Evolutionary conservation across 2,329 filamentous ascomycete species (phyloP), one percentile per base, ranked within the genome.

Genomic region (Tolypocladium pustulatum): DNA sequence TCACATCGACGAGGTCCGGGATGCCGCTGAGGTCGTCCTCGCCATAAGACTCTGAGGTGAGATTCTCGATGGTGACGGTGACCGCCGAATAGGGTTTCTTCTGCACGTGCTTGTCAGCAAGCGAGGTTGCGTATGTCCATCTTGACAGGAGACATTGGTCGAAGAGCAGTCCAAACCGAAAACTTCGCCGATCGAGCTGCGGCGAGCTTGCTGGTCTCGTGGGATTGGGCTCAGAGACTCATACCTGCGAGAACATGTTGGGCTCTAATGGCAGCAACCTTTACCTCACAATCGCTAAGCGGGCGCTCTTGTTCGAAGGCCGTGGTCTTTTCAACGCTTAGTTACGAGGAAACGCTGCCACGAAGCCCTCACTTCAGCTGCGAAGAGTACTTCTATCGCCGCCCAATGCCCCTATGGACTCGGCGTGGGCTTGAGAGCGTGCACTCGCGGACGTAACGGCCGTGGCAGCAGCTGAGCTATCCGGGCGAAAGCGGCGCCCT

Each of bases 21-120:
- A 99, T 91, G 30, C 93, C 94, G 66, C 90, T 88, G 41, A 95
- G 79, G 71, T 97, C 92, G 71, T 97, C 91, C 69, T 95, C 90
- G 61, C 95, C 88, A 73, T 90, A 95, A 62, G 88, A 80, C 73
- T 97, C 93, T 68, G 90, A 88, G 1, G 93, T 97, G 66, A 97
- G 82, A 60, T 87, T 87, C 73, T 97, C 94, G 67, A 99, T 84
- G 63, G 90, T 90, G 58, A 96, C 93, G 40, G 93, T 96, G 62
- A 99, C 87, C 49, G 94, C 91, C 69, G 94, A 91, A 73, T 91
- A 97, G 3, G 93, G 92, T 77, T 92, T 86, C 78, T 87, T 73
- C 70, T 73, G 59, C 4, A 1, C 27, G 17, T 27, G 9, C 55
- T 61, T 37, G 61, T 61, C 2, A 51, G 46, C 46, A 12, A 8